Base-by-base conservation (phyloP, 371 early-diverging fungal genomes). In the Sporodiniella umbellata region DNA sequence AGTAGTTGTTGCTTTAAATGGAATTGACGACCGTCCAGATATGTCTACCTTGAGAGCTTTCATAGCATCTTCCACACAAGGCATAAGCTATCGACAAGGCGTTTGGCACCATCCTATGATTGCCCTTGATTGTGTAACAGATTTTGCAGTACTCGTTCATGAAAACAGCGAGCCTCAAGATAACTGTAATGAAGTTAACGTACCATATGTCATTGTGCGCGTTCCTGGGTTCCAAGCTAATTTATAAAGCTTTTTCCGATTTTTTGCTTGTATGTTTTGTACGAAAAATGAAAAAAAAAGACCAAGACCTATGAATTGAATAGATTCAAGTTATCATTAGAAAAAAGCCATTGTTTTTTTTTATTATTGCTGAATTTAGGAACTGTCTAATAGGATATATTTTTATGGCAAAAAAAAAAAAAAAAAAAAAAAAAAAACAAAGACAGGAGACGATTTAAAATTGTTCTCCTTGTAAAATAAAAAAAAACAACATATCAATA, bases 31-130 rank as follows among this genome's bases (percentile, higher is more conserved):
- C 39, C 74, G 52, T 43, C 94, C 94, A 15, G 88, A 92, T 53
- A 55, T 85, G 65, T 62, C 66, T 42, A 89, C 92, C 0, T 60
- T 93, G 17, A 80, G 75, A 39, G 90, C 90, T 0, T 93, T 92
- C 57, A 63, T 86, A 18, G 90, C 85, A n/a, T 72, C 69, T 44
- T 68, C 75, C 8, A 75, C 63, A 8, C 93, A 94, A 75, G 95
- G 89, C 8, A 78, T 94, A 58, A 92, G 85, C 65, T 94, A 94
- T 65, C 63, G 75, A 42, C 75, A 82, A 18, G 89, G 86, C 56
- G 76, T 83, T 33, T 94, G 95, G 95, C 95, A 94, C 59, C 91
- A 91, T 62, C 94, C 94, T 7, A 92, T 94, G 90, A 72, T 94
- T 54, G 83, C 78, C 5, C 58, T 91, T 12, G 80, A 83, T 30